Evolutionary conservation across 169 alveolate genomes (phyloP), one percentile per base, ranked within the genome.

Genomic region (Ichthyophthirius multifiliis): DNA sequence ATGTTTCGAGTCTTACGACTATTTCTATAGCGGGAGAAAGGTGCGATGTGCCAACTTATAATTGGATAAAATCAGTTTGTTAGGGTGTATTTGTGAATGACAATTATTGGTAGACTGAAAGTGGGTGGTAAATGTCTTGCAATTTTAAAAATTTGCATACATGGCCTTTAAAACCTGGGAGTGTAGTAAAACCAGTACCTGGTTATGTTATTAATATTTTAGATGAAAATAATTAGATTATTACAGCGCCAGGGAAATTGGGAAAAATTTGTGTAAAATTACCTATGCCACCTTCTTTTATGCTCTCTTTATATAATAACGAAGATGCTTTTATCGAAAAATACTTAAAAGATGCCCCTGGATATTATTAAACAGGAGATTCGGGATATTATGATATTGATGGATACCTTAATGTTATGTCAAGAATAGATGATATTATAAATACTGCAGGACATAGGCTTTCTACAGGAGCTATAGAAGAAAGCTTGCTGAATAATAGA

Each of bases 41-140:
- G 87, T 91, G 96, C 65, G 98, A 95, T 80, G 92, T 92, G 12
- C 95, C 90, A 44, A 95, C 98, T 0, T 88, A 86, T 43, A 73
- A 90, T 35, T 95, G 98, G 97, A 39, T 94, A 0, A 65, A 81
- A 48, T 48, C 79, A 32, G 82, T 83, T 64, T 77, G 91, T 43
- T 89, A 90, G 39, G 80, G 74, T 0, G 71, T 18, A 27, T 39
- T 55, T 55, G 31, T 55, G 5, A 94, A 92, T 77, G 98, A 94
- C 74, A 92, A 90, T 48, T 94, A 95, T 94, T 94, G 98, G 98
- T 85, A 94, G 63, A 94, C 98, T 7, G 98, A 94, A 81, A 90
- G 96, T 35, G 98, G 98, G 10, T 94, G 96, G 96, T 95, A 95
- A 1, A 94, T 94, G 30, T 82, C 92, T 43, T 81, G 94, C 5